phyloP scores from a whole-genome alignment of 768 basidiomycete genomes.

The Mycena amicta region DNA sequence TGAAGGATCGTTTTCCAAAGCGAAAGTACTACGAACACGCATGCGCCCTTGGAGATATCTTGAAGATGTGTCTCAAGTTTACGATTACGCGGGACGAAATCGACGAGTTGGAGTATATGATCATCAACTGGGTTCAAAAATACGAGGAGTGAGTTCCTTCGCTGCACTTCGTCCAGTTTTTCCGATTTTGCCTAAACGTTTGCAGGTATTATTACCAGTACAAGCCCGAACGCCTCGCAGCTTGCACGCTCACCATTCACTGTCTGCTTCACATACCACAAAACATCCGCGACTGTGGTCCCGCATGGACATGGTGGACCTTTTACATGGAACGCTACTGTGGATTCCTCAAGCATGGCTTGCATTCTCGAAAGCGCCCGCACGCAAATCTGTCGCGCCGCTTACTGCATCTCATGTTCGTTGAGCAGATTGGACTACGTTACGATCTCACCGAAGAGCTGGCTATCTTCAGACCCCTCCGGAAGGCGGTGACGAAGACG shows the following conservation, averaged over 20 bases:
- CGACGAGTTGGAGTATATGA: not conserved
- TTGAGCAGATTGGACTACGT: not conserved
- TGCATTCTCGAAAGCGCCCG: slow-evolving; percentile 22
- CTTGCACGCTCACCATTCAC: slow-evolving; percentile 27
- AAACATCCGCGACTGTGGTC: slow-evolving; percentile 23
- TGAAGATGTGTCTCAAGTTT: not conserved
- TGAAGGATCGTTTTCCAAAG: not conserved
- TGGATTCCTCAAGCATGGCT: slow-evolving; percentile 16
- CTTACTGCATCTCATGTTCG: not conserved
- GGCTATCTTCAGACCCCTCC: not conserved
- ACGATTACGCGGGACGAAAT: not conserved
- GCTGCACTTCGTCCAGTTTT: not conserved
- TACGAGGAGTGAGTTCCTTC: slow-evolving; percentile 5
- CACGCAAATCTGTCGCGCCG: slow-evolving; percentile 16
- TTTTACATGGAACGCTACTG: slow-evolving; percentile 32
- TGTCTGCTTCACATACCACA: slow-evolving; percentile 27
- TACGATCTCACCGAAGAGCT: not conserved
- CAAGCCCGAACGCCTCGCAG: slow-evolving; percentile 12
- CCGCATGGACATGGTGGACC: slow-evolving; percentile 28
- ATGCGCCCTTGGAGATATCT: not conserved
- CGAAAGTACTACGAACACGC: not conserved
- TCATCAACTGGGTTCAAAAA: not conserved
- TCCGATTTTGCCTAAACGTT: not conserved
- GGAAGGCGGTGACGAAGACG: not conserved
- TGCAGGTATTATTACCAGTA: slow-evolving; percentile 8